Evolutionary conservation across 768 basidiomycete genomes (phyloP), one percentile per base, ranked within the genome.

Genomic region (Erythrobasidium yunnanense): DNA sequence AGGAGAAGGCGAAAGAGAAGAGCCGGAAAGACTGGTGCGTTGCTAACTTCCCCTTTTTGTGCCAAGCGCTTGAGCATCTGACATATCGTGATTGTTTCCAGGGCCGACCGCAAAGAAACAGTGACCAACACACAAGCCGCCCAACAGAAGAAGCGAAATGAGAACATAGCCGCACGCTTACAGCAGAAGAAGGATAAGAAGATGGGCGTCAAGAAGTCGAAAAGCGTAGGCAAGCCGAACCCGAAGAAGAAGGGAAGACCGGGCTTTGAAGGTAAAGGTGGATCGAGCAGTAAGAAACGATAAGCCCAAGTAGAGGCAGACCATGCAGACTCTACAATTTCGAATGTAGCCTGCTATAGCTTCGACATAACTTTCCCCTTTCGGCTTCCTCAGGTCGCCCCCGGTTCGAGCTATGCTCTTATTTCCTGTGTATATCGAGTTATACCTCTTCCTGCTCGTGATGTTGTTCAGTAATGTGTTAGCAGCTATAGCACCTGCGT

Each of bases 1-100:
- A 88, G 69, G 93, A 95, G 77, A 92, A 93, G 76, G 84, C 84
- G 71, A 96, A 96, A 75, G 72, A 67, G 23, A 91, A 88, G 79
- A 84, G 84, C 66, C 88, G 87, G 75, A 87, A 86, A 73, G 81
- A 82, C 47, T 97, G 93, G 92, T 92, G 13, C 42, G 73, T 51
- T 27, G 32, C 51, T 18, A 52, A 20, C n/a, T 46, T 54, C 30
- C 22, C 18, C 69, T 13, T 66, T 32, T 57, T 47, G 65, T n/a
- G 27, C 6, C 29, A 4, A 50, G 32, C 4, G 56, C 7, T 56
- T 23, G n/a, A n/a, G n/a, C n/a, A n/a, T 68, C 54, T 45, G 65
- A 50, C 20, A 5, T 66, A 15, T 20, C 13, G 17, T n/a, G 18
- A n/a, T 27, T n/a, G 13, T n/a, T 13, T 27, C 25, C 72, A 95